Percentiles rank a stretch among this genome's conserved stretches.
Conservation (phyloP, 495 filamentous ascomycete genomes). For the Penicillium lividum region DNA sequence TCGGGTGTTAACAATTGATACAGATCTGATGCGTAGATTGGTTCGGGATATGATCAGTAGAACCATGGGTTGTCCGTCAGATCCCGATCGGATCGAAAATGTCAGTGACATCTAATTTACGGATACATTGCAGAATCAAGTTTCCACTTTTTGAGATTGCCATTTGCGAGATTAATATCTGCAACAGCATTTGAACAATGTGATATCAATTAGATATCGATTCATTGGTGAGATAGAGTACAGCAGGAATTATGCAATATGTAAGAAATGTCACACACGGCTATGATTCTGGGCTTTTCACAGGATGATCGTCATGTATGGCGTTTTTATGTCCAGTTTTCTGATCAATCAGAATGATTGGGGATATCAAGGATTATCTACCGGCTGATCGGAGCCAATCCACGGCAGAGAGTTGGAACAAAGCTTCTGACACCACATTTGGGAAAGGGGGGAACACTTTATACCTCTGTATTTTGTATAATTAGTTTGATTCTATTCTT, state of each 20-base stretch:
- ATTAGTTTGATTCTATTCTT: too few species aligned
- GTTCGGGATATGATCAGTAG: too few species aligned
- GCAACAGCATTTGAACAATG: background rate
- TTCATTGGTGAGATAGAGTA: too few species aligned
- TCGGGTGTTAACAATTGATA: too few species aligned
- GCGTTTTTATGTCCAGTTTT: constrained; percentile 5
- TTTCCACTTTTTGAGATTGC: too few species aligned
- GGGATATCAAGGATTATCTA: constrained; percentile 1
- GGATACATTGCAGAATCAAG: too few species aligned
- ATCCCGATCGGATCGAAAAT: too few species aligned
- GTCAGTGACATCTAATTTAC: too few species aligned
- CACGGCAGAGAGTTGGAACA: background rate
- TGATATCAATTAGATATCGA: too few species aligned
- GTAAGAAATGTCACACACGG: constrained; percentile 14
- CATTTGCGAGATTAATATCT: too few species aligned
- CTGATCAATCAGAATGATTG: constrained; percentile 10
- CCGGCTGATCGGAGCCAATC: background rate
- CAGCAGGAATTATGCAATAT: background rate
- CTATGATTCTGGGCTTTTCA: background rate
- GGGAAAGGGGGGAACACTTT: background rate
- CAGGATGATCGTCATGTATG: constrained; percentile 18
- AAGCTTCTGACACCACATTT: background rate
- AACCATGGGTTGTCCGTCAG: too few species aligned
- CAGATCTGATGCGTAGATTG: too few species aligned
- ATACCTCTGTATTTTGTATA: background rate